A percentile compares a stretch with the other conserved stretches of the same genome.
These are phyloP conservation scores for Sutorius australiensis DNA, from an alignment of 768 basidiomycete species.

Conservation along the genomic window DNA sequence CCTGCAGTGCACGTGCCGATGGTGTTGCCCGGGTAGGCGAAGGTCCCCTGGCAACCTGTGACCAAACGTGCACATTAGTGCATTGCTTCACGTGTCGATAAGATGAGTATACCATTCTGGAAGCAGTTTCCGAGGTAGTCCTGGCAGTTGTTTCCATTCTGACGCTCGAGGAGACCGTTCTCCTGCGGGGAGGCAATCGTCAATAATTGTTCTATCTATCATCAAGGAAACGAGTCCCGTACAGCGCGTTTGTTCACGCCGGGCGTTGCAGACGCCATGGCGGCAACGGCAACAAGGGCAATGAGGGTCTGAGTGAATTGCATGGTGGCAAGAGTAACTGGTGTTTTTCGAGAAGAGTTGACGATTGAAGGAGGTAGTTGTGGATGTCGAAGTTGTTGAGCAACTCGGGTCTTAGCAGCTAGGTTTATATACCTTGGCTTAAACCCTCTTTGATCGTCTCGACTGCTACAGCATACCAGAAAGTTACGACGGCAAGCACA, in stretches of 20 bases:
- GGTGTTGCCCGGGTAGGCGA: background rate
- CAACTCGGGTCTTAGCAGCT: background rate
- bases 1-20: background rate
- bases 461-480: background rate
- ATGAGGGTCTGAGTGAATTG: background rate
- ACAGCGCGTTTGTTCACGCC: background rate
- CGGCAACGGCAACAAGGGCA: background rate
- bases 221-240: too few species aligned
- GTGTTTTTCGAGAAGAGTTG: background rate
- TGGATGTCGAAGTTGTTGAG: background rate
- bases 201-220: background rate
- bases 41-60: background rate
- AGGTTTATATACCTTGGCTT: background rate
- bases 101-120: background rate
- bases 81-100: background rate
- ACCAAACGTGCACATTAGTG: background rate
- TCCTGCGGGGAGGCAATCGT: background rate
- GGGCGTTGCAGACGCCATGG: background rate
- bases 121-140: background rate
- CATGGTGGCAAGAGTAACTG: background rate
- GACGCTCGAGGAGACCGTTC: background rate
- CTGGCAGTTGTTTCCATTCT: background rate
- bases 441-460: background rate
- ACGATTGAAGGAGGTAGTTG: background rate
- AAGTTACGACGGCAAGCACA: too few species aligned